Evolutionary conservation across 129 eudicot genomes (phyloP).

Genomic region (Gnaphalium uliginosum): DNA sequence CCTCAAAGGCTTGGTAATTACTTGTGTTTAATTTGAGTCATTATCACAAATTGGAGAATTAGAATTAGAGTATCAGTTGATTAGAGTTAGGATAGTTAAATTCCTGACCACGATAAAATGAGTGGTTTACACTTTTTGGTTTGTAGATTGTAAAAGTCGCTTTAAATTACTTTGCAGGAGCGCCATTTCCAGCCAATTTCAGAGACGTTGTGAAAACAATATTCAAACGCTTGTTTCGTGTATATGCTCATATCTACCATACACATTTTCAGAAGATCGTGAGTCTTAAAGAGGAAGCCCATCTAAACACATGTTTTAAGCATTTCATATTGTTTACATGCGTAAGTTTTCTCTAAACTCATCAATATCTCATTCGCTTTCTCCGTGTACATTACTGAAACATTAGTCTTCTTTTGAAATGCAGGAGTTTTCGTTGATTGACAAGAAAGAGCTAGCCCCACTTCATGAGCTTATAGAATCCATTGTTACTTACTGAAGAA

Average conservation of each 20-base stretch:
- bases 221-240: conserved; percentile 90
- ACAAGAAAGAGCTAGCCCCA: conserved; percentile 97
- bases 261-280: conserved; percentile 96
- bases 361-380: background rate
- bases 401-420: conserved; percentile 10
- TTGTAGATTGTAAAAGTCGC: background rate
- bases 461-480: conserved; percentile 95
- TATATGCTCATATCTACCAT: conserved; percentile 93
- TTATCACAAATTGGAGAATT: background rate
- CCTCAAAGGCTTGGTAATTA: conserved; percentile 91
- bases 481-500: conserved; percentile 60
- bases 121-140: conserved; percentile 3
- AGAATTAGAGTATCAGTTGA: background rate
- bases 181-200: conserved; percentile 87
- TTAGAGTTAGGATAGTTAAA: background rate
- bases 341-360: conserved; percentile 54
- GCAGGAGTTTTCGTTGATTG: conserved; percentile 91
- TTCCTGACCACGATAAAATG: background rate
- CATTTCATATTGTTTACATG: conserved; percentile 90
- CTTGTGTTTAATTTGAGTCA: background rate
- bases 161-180: conserved; percentile 47
- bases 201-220: conserved; percentile 95
- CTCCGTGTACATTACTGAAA: conserved; percentile 6
- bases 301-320: conserved; percentile 94
- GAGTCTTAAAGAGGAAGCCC: conserved; percentile 94